Conservation (phyloP, 169 alveolate genomes). For the Sarcocystis neurona region DNA sequence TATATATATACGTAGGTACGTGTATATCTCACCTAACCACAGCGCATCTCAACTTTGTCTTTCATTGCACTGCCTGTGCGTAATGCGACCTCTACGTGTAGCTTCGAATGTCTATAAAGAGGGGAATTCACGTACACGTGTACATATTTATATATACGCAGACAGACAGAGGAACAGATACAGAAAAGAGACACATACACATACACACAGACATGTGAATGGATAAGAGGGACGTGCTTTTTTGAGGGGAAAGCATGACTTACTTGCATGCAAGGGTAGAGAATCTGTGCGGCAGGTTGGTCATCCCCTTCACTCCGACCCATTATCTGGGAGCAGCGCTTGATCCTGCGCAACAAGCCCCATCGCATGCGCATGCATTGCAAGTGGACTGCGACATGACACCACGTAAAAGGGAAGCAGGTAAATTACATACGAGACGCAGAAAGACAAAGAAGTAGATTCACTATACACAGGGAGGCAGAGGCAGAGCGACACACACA, state of each 20-base stretch:
- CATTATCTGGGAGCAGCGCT: conserved; percentile 97
- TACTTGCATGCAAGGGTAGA: conserved; percentile 74
- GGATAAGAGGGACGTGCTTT: neutral
- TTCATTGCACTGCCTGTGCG: too few species aligned
- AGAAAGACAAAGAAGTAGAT: too few species aligned
- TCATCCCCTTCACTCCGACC: conserved; percentile 98
- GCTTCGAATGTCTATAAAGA: neutral
- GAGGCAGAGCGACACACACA: too few species aligned
- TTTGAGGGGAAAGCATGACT: neutral
- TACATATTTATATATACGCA: neutral
- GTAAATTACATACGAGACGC: too few species aligned
- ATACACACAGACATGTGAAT: neutral
- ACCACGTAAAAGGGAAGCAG: too few species aligned
- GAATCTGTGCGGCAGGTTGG: conserved; percentile 88
- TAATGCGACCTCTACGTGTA: too few species aligned
- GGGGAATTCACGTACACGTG: neutral
- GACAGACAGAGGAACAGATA: neutral
- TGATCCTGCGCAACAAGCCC: conserved; percentile 85
- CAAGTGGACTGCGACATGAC: too few species aligned
- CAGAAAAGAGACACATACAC: neutral
- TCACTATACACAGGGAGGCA: too few species aligned
- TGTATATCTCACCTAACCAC: too few species aligned
- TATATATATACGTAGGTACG: too few species aligned
- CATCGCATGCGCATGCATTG: too few species aligned
- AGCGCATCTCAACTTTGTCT: too few species aligned